phyloP scores from a whole-genome alignment of 805 yeast species.

The Myxozyma lipomycoides region DNA sequence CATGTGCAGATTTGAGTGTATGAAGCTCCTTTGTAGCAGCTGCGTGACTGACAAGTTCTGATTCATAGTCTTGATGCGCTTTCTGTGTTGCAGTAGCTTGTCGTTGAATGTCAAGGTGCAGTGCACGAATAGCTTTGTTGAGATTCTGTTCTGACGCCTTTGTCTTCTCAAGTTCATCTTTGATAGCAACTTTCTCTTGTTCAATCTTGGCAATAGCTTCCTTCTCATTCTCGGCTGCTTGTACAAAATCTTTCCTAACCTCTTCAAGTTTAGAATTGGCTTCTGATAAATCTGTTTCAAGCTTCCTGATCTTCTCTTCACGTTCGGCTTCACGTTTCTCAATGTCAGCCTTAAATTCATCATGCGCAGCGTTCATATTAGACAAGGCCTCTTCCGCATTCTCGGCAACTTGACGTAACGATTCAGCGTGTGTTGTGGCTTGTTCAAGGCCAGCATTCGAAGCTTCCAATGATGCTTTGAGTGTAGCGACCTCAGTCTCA shows the following conservation, averaged over 20 bases:
- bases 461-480: constrained; percentile 44
- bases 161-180: constrained; percentile 31
- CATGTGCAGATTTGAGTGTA: constrained; percentile 40
- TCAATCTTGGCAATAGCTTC: constrained; percentile 30
- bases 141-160: constrained; percentile 32
- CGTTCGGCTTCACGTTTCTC: constrained; percentile 18
- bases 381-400: constrained; percentile 65
- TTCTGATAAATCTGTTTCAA: constrained; percentile 22
- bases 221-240: constrained; percentile 25
- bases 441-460: constrained; percentile 53
- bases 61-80: constrained; percentile 53
- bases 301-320: constrained; percentile 13
- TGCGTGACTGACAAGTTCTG: constrained; percentile 53
- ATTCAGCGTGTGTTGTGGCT: constrained; percentile 55
- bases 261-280: constrained; percentile 32
- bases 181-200: constrained; percentile 29
- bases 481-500: constrained; percentile 35
- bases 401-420: constrained; percentile 57
- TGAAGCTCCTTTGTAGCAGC: constrained; percentile 45
- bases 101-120: constrained; percentile 39
- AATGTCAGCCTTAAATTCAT: constrained; percentile 39
- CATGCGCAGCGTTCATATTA: constrained; percentile 53
- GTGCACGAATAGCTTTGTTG: constrained; percentile 37
- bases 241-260: constrained; percentile 28
- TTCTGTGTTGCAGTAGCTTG: constrained; percentile 49